Conservation (phyloP, 768 basidiomycete genomes). For the Infundibulicybe gibba region DNA sequence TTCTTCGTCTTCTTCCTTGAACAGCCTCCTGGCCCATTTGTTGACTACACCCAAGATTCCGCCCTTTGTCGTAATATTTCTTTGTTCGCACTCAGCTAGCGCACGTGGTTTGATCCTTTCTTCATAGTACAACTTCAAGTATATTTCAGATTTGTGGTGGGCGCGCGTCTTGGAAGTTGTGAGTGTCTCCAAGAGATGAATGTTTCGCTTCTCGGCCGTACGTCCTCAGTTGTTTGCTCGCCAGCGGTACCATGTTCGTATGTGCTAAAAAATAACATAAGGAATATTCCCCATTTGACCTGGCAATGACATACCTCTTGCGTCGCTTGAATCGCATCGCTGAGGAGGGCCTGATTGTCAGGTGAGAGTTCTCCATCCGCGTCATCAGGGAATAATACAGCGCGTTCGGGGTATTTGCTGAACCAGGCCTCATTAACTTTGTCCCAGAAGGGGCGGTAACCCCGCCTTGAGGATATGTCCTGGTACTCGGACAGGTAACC, state of each 20-base stretch:
- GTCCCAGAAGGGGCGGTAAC: background rate
- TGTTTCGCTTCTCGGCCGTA: background rate
- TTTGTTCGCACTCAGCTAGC: background rate
- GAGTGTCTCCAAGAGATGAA: background rate
- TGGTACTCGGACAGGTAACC: background rate
- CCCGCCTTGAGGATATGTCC: background rate
- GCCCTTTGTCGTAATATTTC: background rate
- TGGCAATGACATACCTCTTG: background rate
- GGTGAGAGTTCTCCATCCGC: constrained; percentile 14
- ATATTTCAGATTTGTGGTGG: background rate
- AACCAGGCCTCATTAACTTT: background rate
- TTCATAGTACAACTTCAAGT: background rate
- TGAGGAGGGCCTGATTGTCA: background rate
- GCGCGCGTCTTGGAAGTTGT: background rate
- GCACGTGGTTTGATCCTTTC: background rate
- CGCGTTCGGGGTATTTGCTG: background rate
- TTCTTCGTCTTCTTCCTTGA: background rate
- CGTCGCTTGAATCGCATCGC: background rate
- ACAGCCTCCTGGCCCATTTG: background rate
- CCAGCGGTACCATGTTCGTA: background rate
- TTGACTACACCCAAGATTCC: background rate
- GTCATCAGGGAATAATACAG: background rate
- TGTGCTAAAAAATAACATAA: background rate
- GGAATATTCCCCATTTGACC: background rate
- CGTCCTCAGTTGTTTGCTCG: background rate